Conservation (phyloP, 2,329 filamentous ascomycete genomes). For the Penicillium sp. region DNA sequence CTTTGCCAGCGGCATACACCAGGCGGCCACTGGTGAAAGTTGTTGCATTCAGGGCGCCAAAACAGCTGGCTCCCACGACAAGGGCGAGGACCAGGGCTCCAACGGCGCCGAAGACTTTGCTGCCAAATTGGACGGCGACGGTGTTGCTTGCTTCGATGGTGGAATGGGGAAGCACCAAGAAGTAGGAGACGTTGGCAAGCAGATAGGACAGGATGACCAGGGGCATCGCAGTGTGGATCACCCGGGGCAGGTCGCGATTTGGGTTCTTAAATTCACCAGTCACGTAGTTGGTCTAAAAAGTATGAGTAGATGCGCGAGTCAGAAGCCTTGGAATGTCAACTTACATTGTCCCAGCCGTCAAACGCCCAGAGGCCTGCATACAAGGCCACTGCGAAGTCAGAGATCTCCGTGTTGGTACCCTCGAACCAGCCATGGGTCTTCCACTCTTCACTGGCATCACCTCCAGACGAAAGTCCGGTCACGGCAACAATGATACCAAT, state of each 20-base stretch:
- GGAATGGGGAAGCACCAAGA: constrained; percentile 81
- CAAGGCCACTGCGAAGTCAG: constrained; percentile 87
- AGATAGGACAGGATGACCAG: constrained; percentile 89
- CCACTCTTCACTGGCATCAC: constrained; percentile 79
- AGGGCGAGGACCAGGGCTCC: constrained; percentile 84
- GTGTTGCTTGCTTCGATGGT: constrained; percentile 88
- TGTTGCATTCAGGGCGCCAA: constrained; percentile 90
- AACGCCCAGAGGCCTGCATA: constrained; percentile 98
- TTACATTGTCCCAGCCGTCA: constrained; percentile 97
- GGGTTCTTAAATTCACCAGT: constrained; percentile 96
- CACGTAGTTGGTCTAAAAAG: constrained; percentile 80
- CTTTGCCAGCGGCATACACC: constrained; percentile 91
- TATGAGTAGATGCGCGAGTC: constrained; percentile 6
- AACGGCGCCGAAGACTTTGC: constrained; percentile 80
- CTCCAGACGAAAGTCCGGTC: constrained; percentile 78
- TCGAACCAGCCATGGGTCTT: constrained; percentile 87
- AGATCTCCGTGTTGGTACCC: constrained; percentile 75
- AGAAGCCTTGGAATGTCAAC: constrained; percentile 33
- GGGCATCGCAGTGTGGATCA: constrained; percentile 96
- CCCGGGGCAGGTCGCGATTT: constrained; percentile 81
- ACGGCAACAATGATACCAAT: constrained; percentile 85
- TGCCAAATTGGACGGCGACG: constrained; percentile 91
- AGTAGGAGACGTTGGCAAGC: constrained; percentile 89
- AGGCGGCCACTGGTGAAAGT: constrained; percentile 91
- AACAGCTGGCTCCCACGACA: constrained; percentile 86